Base-by-base conservation (phyloP, 768 basidiomycete species). In the Phaeotremella fagi region DNA sequence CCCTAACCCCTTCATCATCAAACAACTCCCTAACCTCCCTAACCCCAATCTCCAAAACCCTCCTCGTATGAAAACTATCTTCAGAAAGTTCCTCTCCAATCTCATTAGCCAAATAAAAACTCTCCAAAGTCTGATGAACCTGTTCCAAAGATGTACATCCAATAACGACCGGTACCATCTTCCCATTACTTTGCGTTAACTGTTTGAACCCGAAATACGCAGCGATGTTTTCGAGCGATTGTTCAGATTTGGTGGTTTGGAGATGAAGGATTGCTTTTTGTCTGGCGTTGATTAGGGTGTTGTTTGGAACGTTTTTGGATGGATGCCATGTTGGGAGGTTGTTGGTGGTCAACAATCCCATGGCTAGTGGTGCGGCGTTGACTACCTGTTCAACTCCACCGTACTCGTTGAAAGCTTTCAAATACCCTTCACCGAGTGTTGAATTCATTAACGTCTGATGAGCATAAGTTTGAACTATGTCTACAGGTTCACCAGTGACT, bases 281-380 rank as follows among this genome's bases (percentile, higher is more conserved):
- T 35, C 57, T 46, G 3, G 61, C 59, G 1, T 51, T 47, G 9
- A 25, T 52, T n/a, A 64, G 20, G 7, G 35, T 50, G 14, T 45
- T 42, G 1, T 54, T 31, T 2, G 33, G 16, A 14, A 56, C 50
- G 4, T 49, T 35, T 26, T 50, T 35, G 2, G 59, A 61, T 14
- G 73, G 75, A 50, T 75, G 75, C 75, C 75, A 75, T 4, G 20
- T 57, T 1, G 73, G 70, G 16, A 59, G 59, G 2, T 72, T 70
- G 2, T 28, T 9, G 5, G 57, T 61, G 1, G 70, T 68, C 28
- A 75, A 50, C 6, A 73, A 48, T 3, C 73, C 73, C 75, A 75
- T 75, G 26, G 68, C 57, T 27, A 74, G 57, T 7, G 75, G 75
- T 3, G 67, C 64, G n/a, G 74, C 74, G 45, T 69, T 74, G 18